Base-by-base conservation (phyloP, 129 eudicot species). In the Scalesia atractyloides region DNA sequence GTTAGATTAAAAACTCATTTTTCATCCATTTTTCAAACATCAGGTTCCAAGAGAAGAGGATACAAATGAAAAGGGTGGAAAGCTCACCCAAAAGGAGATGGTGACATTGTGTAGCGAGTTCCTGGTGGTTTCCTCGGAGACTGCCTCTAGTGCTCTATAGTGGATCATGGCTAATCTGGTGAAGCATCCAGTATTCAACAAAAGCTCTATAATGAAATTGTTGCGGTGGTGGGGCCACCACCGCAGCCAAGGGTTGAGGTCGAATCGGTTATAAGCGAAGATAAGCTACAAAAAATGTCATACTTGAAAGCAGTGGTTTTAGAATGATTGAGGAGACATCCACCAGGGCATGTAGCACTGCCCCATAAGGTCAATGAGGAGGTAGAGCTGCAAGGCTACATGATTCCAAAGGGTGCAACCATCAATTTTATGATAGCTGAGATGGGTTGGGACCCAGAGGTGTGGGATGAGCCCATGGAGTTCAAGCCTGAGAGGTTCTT, bases 231-330 rank as follows among this genome's bases (percentile, higher is more conserved):
- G 4, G 63, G 63, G 24, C 63, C 4, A 56, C 63, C 63, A 22
- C 63, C 58, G 5, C 24, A 9, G 0, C 63, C 0, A 9, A 15
- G 63, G 63, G 36, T 56, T 0, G 36, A 57, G 37, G 2, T 7
- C 5, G 63, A 57, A 22, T 10, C 16, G 5, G 36, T 57, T 57
- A 20, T 57, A 3, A 57, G 13, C 8, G 16, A 57, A 22, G 63
- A 57, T n/a, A 11, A 12, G 0, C 0, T 57, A 57, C 5, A 57
- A 15, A 57, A 57, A 12, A 57, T 57, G 37, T 1, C 36, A 4
- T 57, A 57, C 16, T 4, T 57, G 63, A 57, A 57, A 57, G 63
- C 63, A 10, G 37, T 57, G 63, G 63, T 57, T 22, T 57, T 57
- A 20, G 63, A 57, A 20, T 37, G 63, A 10, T n/a, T 57, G 0